phyloP scores from a whole-genome alignment of 2,329 filamentous ascomycete genomes.

The Mycosphaerelloides madeirae region DNA sequence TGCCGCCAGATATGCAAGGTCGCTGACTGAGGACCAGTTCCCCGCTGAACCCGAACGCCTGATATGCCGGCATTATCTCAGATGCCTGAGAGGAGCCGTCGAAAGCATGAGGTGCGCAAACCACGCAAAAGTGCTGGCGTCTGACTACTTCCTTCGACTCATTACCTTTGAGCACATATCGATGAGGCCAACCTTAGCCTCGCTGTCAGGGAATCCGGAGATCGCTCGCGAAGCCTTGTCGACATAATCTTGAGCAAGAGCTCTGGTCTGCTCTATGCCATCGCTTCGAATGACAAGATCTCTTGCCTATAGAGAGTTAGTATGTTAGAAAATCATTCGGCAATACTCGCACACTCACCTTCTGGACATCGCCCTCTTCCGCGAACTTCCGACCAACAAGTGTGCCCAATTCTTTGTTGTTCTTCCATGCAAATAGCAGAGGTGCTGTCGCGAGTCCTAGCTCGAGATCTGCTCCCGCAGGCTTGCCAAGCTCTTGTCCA shows the following conservation, averaged over 20 bases:
- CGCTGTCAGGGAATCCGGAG: constrained; percentile 79
- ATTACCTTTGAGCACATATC: constrained; percentile 94
- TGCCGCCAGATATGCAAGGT: constrained; percentile 9
- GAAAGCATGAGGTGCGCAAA: neutral
- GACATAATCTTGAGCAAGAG: constrained; percentile 83
- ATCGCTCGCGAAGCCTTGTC: constrained; percentile 86
- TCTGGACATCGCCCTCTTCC: constrained; percentile 74
- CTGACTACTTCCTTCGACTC: constrained; percentile 70
- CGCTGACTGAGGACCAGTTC: neutral
- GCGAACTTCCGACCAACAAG: constrained; percentile 90
- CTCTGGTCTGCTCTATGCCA: constrained; percentile 87
- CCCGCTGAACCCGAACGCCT: constrained; percentile 2
- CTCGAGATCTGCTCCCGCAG: constrained; percentile 88
- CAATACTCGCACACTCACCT: constrained; percentile 54
- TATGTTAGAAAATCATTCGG: neutral
- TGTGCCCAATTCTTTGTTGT: constrained; percentile 74
- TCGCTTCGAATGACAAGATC: constrained; percentile 77
- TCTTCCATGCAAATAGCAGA: constrained; percentile 83
- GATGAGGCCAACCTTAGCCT: constrained; percentile 83
- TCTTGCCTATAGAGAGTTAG: constrained; percentile 61
- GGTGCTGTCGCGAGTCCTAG: constrained; percentile 91
- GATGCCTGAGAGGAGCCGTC: neutral
- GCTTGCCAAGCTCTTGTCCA: constrained; percentile 83
- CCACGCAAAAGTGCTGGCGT: neutral
- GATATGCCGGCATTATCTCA: constrained; percentile 2